Percentiles rank a stretch among this genome's conserved stretches.
These are phyloP conservation scores for Phalaenopsis aphrodite DNA, from an alignment of 106 monocot species.

Conservation along the genomic window DNA sequence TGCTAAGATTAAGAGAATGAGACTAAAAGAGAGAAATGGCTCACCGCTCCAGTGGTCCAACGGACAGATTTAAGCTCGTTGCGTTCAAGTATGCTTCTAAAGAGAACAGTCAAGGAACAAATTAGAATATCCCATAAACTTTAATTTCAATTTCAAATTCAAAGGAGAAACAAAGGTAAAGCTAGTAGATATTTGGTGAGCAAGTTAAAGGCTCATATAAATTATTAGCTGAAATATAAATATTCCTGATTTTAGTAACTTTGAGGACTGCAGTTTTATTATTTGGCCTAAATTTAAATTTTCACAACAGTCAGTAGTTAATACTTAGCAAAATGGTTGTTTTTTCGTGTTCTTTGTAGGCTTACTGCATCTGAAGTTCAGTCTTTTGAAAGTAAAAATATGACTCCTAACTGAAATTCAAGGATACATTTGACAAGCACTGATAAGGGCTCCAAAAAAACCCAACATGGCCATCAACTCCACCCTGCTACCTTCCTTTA, in stretches of 20 bases:
- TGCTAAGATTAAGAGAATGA: too few relatives aligned
- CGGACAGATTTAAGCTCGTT: conserved; percentile 44
- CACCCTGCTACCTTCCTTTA: conserved; percentile 61
- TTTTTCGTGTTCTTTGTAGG: background rate
- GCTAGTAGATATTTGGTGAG: too few relatives aligned
- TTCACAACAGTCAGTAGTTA: too few relatives aligned
- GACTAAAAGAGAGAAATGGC: background rate
- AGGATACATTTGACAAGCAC: conserved; percentile 95
- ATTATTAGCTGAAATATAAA: too few relatives aligned
- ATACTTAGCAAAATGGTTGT: background rate
- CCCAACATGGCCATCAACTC: conserved; percentile 94
- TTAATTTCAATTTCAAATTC: too few relatives aligned
- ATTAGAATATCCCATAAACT: too few relatives aligned
- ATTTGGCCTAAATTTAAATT: background rate
- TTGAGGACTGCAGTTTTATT: background rate
- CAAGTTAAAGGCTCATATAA: too few relatives aligned
- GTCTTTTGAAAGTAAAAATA: background rate
- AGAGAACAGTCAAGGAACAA: conserved; percentile 20
- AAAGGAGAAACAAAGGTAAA: too few relatives aligned
- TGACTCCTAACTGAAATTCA: conserved; percentile 8
- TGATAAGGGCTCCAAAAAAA: conserved; percentile 65
- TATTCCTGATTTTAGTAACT: too few relatives aligned
- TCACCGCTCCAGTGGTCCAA: conserved; percentile 75
- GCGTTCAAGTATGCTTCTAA: conserved; percentile 81
- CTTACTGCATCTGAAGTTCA: background rate